Evolutionary conservation across 2,329 filamentous ascomycete genomes (phyloP).

Genomic region (Colletotrichum australisinense): DNA sequence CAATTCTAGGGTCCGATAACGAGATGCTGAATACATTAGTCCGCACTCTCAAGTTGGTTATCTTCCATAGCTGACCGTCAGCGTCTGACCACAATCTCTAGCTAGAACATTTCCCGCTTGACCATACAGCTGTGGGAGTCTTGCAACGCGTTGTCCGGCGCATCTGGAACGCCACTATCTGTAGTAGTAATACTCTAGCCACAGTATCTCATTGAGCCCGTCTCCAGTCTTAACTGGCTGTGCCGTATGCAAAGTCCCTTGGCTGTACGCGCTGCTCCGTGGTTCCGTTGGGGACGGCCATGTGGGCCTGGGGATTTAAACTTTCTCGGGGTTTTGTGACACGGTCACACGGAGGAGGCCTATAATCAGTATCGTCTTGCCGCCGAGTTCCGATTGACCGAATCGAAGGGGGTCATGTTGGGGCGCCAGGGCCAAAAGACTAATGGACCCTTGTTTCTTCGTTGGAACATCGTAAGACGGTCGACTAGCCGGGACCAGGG

Average conservation of each 20-base stretch:
- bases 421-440: not conserved
- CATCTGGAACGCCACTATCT: not conserved
- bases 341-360: not conserved
- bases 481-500: not conserved
- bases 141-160: not conserved
- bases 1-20: not conserved
- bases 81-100: not conserved
- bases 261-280: not conserved
- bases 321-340: not conserved
- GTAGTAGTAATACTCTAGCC: not conserved
- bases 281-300: too few species aligned
- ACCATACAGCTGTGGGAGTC: not conserved
- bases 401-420: not conserved
- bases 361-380: not conserved
- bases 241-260: not conserved
- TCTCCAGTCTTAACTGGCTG: not conserved
- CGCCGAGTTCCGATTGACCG: not conserved
- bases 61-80: not conserved
- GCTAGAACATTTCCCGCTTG: not conserved
- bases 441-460: not conserved
- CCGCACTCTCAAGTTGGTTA: not conserved
- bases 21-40: not conserved
- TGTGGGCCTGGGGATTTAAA: not conserved
- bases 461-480: not conserved
- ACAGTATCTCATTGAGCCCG: not conserved